phyloP scores from a whole-genome alignment of 129 eudicot genomes.

The Saussurea involucrata region DNA sequence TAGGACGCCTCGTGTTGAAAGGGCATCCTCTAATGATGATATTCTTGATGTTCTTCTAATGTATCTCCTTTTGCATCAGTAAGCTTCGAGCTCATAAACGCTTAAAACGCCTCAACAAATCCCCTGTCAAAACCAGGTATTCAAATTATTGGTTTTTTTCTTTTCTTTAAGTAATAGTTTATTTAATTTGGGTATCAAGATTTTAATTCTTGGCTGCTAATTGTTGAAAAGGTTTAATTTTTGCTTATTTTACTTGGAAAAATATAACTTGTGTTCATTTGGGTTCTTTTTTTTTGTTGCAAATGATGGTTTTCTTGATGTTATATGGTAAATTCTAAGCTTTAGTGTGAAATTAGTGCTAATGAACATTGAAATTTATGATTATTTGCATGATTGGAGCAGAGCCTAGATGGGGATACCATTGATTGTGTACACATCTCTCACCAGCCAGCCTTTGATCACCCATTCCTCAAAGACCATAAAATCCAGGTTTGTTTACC shows the following conservation, averaged over 20 bases:
- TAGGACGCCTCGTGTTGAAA: too few relatives aligned
- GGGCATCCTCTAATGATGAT: too few relatives aligned
- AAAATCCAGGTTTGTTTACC: conserved; percentile 66
- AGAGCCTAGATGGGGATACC: conserved; percentile 91
- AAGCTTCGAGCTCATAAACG: conserved; percentile 79
- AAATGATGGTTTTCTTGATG: conserved; percentile 16
- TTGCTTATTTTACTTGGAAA: neutral
- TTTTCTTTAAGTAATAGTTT: neutral
- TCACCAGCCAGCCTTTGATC: conserved; percentile 96
- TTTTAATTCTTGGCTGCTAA: neutral
- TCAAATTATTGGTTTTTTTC: neutral
- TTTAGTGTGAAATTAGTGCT: conserved; percentile 14
- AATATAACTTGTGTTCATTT: neutral
- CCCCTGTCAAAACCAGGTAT: conserved; percentile 73
- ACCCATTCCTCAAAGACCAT: conserved; percentile 92
- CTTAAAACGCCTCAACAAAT: conserved; percentile 79
- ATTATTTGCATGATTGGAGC: conserved; percentile 32
- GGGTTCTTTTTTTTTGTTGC: conserved; percentile 4
- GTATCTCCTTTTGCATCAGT: too few relatives aligned
- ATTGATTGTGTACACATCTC: conserved; percentile 90
- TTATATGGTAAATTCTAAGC: neutral
- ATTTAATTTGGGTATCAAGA: neutral
- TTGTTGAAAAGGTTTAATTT: neutral
- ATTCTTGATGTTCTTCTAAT: too few relatives aligned
- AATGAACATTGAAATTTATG: conserved; percentile 3